Conservation (phyloP, 1,284 basidiomycete species). For the Kalmanozyma brasiliensis region DNA sequence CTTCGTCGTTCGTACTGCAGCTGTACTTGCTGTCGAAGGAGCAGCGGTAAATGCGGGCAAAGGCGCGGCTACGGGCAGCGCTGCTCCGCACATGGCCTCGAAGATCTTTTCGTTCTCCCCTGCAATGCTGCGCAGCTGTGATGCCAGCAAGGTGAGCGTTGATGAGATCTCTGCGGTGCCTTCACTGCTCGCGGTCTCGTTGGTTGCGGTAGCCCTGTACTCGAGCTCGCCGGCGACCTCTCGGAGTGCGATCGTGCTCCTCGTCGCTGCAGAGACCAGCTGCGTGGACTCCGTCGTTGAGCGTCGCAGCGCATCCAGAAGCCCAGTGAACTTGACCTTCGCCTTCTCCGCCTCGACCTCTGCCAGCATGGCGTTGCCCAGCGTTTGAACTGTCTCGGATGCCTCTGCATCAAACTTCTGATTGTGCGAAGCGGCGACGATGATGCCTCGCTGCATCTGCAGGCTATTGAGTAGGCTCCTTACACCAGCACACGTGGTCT, state of each 20-base stretch:
- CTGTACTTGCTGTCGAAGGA: background rate
- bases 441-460: constrained; percentile 82
- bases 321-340: constrained; percentile 77
- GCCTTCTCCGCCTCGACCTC: constrained; percentile 80
- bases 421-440: constrained; percentile 82
- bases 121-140: constrained; percentile 45
- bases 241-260: constrained; percentile 79
- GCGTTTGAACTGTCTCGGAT: constrained; percentile 78
- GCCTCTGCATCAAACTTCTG: constrained; percentile 81
- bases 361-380: constrained; percentile 76
- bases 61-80: constrained; percentile 69
- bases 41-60: background rate
- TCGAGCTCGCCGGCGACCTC: constrained; percentile 75
- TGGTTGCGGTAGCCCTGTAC: constrained; percentile 68
- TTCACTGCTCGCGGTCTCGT: constrained; percentile 68
- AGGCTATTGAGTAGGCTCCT: constrained; percentile 79
- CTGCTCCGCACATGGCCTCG: constrained; percentile 72
- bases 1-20: constrained; percentile 6
- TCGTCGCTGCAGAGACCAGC: constrained; percentile 80
- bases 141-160: constrained; percentile 64
- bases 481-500: constrained; percentile 74
- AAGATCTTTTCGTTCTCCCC: constrained; percentile 74
- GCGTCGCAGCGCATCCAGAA: constrained; percentile 75
- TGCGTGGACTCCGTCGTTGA: constrained; percentile 78
- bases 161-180: constrained; percentile 71